phyloP scores from a whole-genome alignment of 164 flowering plant genomes.

The Cinnamomum chago region DNA sequence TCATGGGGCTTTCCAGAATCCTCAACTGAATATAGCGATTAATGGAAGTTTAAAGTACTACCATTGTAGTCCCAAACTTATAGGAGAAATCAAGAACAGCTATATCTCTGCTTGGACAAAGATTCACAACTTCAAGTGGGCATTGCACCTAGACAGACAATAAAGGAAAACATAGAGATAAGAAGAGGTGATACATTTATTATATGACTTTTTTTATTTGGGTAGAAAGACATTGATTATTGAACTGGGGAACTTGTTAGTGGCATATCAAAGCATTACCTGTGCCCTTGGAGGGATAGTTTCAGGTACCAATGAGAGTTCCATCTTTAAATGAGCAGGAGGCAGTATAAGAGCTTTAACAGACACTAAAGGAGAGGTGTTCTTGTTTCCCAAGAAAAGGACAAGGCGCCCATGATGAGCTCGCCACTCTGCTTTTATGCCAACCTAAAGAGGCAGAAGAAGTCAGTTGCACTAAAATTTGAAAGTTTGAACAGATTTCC shows the following conservation, averaged over 20 bases:
- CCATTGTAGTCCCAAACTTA: constrained; percentile 66
- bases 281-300: constrained; percentile 98
- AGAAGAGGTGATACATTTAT: not conserved
- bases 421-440: constrained; percentile 96
- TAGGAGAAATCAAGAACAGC: constrained; percentile 96
- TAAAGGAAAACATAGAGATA: not conserved
- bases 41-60: constrained; percentile 16
- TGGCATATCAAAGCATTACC: constrained; percentile 38
- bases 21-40: not conserved
- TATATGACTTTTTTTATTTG: too few relatives aligned
- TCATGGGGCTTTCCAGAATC: not conserved
- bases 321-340: constrained; percentile 82
- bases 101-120: constrained; percentile 92
- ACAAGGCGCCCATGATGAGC: constrained; percentile 87
- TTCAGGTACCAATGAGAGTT: constrained; percentile 87
- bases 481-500: not conserved
- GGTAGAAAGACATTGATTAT: not conserved
- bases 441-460: constrained; percentile 51
- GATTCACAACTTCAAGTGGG: constrained; percentile 86
- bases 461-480: not conserved
- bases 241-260: not conserved
- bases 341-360: constrained; percentile 84
- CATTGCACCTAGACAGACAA: constrained; percentile 66
- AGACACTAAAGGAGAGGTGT: constrained; percentile 75
- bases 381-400: constrained; percentile 97